phyloP scores from a whole-genome alignment of 176 grass and related monocot genomes.

The Phyllostachys edulis region DNA sequence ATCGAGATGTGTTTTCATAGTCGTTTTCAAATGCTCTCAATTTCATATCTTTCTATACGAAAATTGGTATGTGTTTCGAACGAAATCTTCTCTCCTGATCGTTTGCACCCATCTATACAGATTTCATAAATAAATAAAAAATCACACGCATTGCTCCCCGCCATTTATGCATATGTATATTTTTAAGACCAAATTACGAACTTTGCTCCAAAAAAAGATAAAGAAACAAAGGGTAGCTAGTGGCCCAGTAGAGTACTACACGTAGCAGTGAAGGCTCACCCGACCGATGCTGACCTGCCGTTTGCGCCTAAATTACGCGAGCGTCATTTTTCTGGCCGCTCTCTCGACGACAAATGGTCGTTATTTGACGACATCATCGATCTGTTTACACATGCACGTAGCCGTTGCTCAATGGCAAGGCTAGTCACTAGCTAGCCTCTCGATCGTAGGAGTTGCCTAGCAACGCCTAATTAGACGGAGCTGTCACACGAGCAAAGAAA shows the following conservation, averaged over 20 bases:
- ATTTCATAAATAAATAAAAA: neutral
- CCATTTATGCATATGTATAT: neutral
- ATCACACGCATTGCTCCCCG: neutral
- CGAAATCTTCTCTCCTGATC: neutral
- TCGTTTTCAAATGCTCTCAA: neutral
- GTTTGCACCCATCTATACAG: neutral
- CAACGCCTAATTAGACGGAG: no score
- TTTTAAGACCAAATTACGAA: neutral
- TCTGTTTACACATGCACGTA: neutral
- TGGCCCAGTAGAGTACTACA: neutral
- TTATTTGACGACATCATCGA: neutral
- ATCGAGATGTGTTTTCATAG: neutral
- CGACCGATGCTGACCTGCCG: constrained; percentile 10
- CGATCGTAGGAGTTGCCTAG: no score
- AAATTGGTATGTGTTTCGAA: neutral
- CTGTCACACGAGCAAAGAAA: no score
- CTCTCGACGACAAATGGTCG: neutral
- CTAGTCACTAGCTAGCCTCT: no score
- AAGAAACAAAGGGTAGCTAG: neutral
- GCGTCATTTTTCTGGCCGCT: neutral
- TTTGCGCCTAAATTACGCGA: neutral
- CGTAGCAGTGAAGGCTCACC: neutral
- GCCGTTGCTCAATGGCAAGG: no score
- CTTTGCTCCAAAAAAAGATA: no score
- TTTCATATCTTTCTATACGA: neutral